These are phyloP conservation scores for Rhizomucor pusillus DNA, from an alignment of 371 early-diverging fungal species.

Conservation along the genomic window DNA sequence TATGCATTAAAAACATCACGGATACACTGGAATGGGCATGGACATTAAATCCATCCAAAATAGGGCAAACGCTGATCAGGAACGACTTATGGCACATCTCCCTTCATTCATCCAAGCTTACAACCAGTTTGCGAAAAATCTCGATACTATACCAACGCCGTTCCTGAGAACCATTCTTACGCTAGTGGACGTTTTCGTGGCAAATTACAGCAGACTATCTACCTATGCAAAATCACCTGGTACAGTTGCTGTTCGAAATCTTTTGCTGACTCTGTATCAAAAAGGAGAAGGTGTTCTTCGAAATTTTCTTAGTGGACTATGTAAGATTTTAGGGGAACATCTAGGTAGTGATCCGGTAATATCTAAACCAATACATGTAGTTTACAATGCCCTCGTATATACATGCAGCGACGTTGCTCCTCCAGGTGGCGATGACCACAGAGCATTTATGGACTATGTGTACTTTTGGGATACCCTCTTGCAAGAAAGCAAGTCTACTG, in stretches of 20 bases:
- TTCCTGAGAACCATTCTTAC: constrained; percentile 48
- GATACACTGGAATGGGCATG: no score
- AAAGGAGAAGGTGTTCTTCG: constrained; percentile 51
- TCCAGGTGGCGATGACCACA: constrained; percentile 10
- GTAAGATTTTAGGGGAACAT: constrained; percentile 27
- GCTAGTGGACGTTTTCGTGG: constrained; percentile 45
- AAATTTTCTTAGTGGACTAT: constrained; percentile 40
- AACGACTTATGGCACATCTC: constrained; percentile 43
- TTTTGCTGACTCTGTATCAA: constrained; percentile 49
- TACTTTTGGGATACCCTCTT: constrained; percentile 41
- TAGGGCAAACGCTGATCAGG: constrained; percentile 36
- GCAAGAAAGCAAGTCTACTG: background rate
- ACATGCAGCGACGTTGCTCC: constrained; percentile 39
- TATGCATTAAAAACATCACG: constrained; percentile 25
- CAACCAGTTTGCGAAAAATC: constrained; percentile 49
- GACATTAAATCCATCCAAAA: background rate
- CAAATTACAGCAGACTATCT: constrained; percentile 38
- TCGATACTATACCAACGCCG: constrained; percentile 42
- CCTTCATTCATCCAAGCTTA: constrained; percentile 68
- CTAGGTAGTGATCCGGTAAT: background rate
- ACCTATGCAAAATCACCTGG: constrained; percentile 39
- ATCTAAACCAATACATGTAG: constrained; percentile 23
- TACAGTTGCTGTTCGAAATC: constrained; percentile 40
- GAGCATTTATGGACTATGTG: constrained; percentile 25
- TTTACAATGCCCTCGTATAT: constrained; percentile 55